Evolutionary conservation across 345 rosid species (phyloP).

Genomic region (Bretschneidera sinensis): DNA sequence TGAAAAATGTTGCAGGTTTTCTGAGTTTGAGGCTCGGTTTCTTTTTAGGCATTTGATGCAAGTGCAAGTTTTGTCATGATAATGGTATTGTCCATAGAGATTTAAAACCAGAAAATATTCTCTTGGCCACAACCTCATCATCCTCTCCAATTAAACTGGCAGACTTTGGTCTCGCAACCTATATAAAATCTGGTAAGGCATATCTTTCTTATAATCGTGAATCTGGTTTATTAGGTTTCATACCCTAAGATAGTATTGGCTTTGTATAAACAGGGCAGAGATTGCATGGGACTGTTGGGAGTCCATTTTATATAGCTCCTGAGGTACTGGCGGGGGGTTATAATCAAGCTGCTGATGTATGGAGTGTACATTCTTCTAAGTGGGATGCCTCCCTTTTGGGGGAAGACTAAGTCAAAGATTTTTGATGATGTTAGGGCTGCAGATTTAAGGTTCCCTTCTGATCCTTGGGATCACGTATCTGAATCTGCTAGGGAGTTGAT

Average conservation of each 20-base stretch:
- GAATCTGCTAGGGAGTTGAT: constrained; percentile 59
- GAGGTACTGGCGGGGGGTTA: constrained; percentile 70
- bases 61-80: constrained; percentile 63
- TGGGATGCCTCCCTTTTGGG: constrained; percentile 76
- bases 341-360: constrained; percentile 68
- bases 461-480: constrained; percentile 66
- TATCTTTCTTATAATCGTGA: neutral
- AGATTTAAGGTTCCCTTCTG: constrained; percentile 58
- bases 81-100: constrained; percentile 72
- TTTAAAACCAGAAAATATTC: constrained; percentile 66
- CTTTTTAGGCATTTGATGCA: constrained; percentile 60
- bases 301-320: constrained; percentile 75
- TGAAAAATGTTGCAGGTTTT: constrained; percentile 56
- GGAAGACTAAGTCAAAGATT: constrained; percentile 75
- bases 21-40: constrained; percentile 48
- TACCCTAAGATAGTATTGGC: constrained; percentile 13
- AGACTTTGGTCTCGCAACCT: constrained; percentile 73
- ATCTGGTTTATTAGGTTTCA: neutral
- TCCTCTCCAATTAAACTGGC: constrained; percentile 66
- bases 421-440: constrained; percentile 84
- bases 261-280: constrained; percentile 41
- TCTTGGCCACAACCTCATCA: constrained; percentile 52
- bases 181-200: constrained; percentile 50
- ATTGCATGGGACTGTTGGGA: constrained; percentile 61
- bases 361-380: constrained; percentile 77